Evolutionary conservation across 371 early-diverging fungal species (phyloP).

Genomic region (Fennellomyces sp.): DNA sequence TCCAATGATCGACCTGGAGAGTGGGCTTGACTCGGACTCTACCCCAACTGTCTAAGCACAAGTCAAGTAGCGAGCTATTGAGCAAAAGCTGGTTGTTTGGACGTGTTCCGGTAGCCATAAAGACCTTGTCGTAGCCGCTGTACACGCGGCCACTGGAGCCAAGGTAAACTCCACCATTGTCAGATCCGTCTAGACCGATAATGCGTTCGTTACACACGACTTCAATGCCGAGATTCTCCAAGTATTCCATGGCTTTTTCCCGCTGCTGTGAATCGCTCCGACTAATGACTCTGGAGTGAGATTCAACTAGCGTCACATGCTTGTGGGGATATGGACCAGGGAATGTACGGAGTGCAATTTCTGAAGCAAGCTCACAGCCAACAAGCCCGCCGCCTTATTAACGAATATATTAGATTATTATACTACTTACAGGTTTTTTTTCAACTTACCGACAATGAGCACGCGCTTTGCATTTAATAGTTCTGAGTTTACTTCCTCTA

Average conservation of each 20-base stretch:
- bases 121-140: constrained; percentile 35
- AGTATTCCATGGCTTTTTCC: constrained; percentile 44
- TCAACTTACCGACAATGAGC: constrained; percentile 42
- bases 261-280: constrained; percentile 47
- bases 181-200: constrained; percentile 20
- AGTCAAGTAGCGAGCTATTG: constrained; percentile 15
- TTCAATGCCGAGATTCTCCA: constrained; percentile 60
- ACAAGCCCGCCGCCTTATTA: constrained; percentile 68
- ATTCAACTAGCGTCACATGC: constrained; percentile 57
- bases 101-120: constrained; percentile 44
- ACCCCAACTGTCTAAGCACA: constrained; percentile 35
- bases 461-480: constrained; percentile 56
- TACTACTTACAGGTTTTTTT: neutral
- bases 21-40: constrained; percentile 61
- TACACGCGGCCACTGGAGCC: constrained; percentile 11
- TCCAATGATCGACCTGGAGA: constrained; percentile 61
- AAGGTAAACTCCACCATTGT: constrained; percentile 31
- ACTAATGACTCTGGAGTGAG: constrained; percentile 36
- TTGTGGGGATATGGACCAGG: constrained; percentile 44
- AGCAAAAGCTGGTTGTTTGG: constrained; percentile 35
- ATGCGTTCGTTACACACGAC: constrained; percentile 67
- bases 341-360: constrained; percentile 44
- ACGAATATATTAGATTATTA: neutral
- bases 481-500: constrained; percentile 42
- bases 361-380: constrained; percentile 69